Base-by-base conservation (phyloP, 441 rosid species). In the Gossypium aridum region DNA sequence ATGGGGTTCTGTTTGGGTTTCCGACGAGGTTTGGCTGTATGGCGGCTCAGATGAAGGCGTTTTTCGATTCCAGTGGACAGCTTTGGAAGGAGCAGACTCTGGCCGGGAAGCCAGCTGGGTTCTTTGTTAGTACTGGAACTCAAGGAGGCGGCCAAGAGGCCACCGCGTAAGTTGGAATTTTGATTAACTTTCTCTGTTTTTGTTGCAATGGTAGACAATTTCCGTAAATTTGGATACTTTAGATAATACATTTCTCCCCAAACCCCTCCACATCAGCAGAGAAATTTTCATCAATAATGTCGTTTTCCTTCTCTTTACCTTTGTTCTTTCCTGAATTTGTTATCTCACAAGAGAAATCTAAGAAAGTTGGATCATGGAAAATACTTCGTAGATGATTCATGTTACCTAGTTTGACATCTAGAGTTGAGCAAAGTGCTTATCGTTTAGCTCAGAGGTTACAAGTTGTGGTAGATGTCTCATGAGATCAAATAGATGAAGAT, bases 71-170 rank as follows among this genome's bases (percentile, higher is more conserved):
- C 19, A 91, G 96, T 0, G 99, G 94, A 7, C 78, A 81, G 77
- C 51, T 91, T 39, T 94, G 99, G 99, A 84, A 80, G 57, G 96
- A 94, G 82, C 94, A 92, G 83, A 83, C 81, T 62, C 90, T 94
- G 3, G 97, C 92, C 0, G 98, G 99, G 22, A 94, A 90, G 70
- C 97, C 99, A 3, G 98, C 96, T 7, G 98, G 99, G 0, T 92
- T 94, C 76, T 94, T 94, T 47, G 94, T 94, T 4, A 91, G 99
- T 78, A 91, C 97, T 1, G 99, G 99, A 7, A 94, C 97, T 45
- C 98, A 94, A 78, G 98, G 99, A 5, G 99, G 99, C 81, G 99
- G 99, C 34, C 99, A 94, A 79, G 99, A 94, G 81, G 92, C 99
- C 20, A 94, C 98, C 3, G 96, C 94, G 99, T 94, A 83, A 88